Conservation (phyloP, 2,329 filamentous ascomycete genomes). For the Aspergillus carbonarius region DNA sequence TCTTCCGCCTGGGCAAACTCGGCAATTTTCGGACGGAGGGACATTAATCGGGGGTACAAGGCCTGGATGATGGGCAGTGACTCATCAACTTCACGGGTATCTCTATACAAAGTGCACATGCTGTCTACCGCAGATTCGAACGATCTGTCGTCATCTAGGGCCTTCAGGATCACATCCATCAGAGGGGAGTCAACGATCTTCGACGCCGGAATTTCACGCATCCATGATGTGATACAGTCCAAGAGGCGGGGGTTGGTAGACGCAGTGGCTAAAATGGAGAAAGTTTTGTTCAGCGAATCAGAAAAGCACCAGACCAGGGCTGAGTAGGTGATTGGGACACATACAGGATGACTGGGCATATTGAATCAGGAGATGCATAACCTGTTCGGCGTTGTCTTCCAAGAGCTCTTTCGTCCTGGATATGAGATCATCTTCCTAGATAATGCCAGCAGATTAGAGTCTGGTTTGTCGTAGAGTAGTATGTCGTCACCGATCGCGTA, state of each 20-base stretch:
- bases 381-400: conserved; percentile 84
- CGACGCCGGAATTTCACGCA: conserved; percentile 83
- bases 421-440: conserved; percentile 90
- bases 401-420: conserved; percentile 84
- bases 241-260: conserved; percentile 85
- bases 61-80: conserved; percentile 76
- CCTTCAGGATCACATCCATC: conserved; percentile 75
- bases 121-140: conserved; percentile 90
- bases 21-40: conserved; percentile 72
- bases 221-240: conserved; percentile 95
- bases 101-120: conserved; percentile 83
- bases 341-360: conserved; percentile 89
- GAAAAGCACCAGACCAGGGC: neutral
- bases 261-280: conserved; percentile 60
- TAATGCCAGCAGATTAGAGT: conserved; percentile 51
- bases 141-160: conserved; percentile 71
- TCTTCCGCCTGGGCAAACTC: conserved; percentile 78
- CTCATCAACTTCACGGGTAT: conserved; percentile 92
- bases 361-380: conserved; percentile 81
- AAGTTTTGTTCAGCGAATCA: conserved; percentile 20
- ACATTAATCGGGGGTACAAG: conserved; percentile 77
- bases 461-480: conserved; percentile 20
- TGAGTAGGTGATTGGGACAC: conserved; percentile 7
- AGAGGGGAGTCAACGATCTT: conserved; percentile 84
- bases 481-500: conserved; percentile 32